Percentiles rank a stretch among this genome's conserved stretches.
Conservation (phyloP, 495 filamentous ascomycete species). For the Hypoxylon subgilvum region DNA sequence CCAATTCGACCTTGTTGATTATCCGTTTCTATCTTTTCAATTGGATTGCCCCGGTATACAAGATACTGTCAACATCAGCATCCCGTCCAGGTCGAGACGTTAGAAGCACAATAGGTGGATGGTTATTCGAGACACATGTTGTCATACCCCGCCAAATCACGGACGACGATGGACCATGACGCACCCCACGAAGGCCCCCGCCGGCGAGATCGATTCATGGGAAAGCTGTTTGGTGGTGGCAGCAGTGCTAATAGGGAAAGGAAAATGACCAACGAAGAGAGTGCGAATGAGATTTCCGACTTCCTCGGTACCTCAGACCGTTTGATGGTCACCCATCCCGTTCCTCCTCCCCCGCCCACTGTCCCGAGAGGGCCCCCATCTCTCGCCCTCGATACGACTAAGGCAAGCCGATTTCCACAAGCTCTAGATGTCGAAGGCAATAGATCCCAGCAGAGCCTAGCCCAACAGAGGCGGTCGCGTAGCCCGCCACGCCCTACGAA, state of each 20-base stretch:
- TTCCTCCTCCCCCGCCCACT: slow-evolving; percentile 34
- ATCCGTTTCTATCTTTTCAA: slow-evolving; percentile 4
- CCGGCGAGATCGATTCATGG: slow-evolving; percentile 55
- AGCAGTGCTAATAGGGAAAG: slow-evolving; percentile 41
- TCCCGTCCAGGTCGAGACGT: background rate
- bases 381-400: slow-evolving; percentile 55
- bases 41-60: background rate
- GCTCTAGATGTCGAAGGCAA: slow-evolving; percentile 45
- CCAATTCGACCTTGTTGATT: slow-evolving; percentile 1
- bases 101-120: slow-evolving; percentile 19
- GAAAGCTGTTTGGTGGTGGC: slow-evolving; percentile 52
- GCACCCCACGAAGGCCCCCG: slow-evolving; percentile 45
- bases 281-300: slow-evolving; percentile 48
- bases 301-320: slow-evolving; percentile 54
- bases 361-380: slow-evolving; percentile 42
- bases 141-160: slow-evolving; percentile 25
- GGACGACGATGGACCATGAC: slow-evolving; percentile 54
- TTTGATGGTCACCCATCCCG: slow-evolving; percentile 48
- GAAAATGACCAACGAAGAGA: slow-evolving; percentile 49
- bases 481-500: slow-evolving; percentile 44
- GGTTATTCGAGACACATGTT: slow-evolving; percentile 25
- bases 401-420: slow-evolving; percentile 53
- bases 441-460: slow-evolving; percentile 40
- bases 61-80: background rate
- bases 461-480: slow-evolving; percentile 40